These are phyloP conservation scores for Brasenia schreberi DNA, from an alignment of 164 flowering plant genomes.

Conservation along the genomic window DNA sequence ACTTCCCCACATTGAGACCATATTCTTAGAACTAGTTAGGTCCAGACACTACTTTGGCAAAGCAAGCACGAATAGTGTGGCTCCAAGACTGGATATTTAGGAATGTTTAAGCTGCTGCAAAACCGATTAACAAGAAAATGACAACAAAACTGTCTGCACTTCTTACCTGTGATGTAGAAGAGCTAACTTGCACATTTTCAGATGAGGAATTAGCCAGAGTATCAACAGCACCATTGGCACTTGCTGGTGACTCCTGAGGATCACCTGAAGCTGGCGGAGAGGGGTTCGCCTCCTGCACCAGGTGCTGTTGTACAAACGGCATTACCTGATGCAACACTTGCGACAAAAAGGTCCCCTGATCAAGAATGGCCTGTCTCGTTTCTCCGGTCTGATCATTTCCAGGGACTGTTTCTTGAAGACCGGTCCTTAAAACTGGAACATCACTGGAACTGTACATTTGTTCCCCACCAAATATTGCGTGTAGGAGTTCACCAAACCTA, in stretches of 20 bases:
- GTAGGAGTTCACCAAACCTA: constrained; percentile 26
- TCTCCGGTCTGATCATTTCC: constrained; percentile 14
- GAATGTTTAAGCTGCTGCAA: not conserved
- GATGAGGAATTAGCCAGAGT: not conserved
- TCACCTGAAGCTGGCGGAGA: constrained; percentile 14
- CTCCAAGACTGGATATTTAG: not conserved
- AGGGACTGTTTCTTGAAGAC: constrained; percentile 11
- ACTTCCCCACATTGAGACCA: too few relatives aligned
- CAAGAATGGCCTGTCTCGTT: constrained; percentile 10
- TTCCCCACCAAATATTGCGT: constrained; percentile 21
- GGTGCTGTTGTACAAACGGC: constrained; percentile 33
- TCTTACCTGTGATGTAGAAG: constrained; percentile 18
- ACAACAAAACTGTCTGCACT: not conserved
- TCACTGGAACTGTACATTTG: constrained; percentile 11
- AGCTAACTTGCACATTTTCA: not conserved
- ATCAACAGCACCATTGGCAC: constrained; percentile 1
- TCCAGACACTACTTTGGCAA: too few relatives aligned
- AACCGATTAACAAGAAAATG: not conserved
- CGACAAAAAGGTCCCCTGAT: constrained; percentile 42
- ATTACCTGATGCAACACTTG: constrained; percentile 39
- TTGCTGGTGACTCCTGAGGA: constrained; percentile 7
- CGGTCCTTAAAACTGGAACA: constrained; percentile 7
- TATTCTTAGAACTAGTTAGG: too few relatives aligned
- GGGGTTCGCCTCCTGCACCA: constrained; percentile 7
- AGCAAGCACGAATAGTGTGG: too few relatives aligned